Conservation (phyloP, 805 yeast species). For the Yarrowia sp. region DNA sequence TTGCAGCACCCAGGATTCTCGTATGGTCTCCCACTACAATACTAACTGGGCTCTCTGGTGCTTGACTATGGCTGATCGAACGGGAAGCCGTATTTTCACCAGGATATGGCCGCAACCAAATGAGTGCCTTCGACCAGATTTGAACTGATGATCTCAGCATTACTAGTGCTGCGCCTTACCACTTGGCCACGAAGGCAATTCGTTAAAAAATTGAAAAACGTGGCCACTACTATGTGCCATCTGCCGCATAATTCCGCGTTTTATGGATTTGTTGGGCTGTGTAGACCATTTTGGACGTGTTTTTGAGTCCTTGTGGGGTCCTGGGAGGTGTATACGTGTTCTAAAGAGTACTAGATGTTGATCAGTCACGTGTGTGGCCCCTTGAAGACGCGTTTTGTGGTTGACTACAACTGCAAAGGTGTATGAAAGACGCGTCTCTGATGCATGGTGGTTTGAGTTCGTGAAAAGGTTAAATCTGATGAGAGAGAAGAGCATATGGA, state of each 20-base stretch:
- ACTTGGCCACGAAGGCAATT: slow-evolving; percentile 23
- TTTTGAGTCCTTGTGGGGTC: too few relatives aligned
- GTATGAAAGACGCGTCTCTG: background rate
- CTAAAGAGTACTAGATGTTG: background rate
- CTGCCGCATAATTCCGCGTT: background rate
- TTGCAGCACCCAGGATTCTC: slow-evolving; percentile 21
- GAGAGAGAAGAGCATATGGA: background rate
- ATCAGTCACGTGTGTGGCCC: background rate
- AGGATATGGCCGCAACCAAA: slow-evolving; percentile 13
- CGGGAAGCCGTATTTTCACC: slow-evolving; percentile 21
- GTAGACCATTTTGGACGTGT: background rate
- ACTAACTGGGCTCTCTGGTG: slow-evolving; percentile 15
- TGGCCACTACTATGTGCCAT: background rate
- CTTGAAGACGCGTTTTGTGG: background rate
- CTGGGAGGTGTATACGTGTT: too few relatives aligned
- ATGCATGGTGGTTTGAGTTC: background rate
- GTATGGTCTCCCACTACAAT: slow-evolving; percentile 19
- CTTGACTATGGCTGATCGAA: slow-evolving; percentile 2
- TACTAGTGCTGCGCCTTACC: slow-evolving; percentile 24
- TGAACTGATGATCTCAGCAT: slow-evolving; percentile 23
- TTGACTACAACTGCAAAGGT: background rate
- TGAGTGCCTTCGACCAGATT: slow-evolving; percentile 23
- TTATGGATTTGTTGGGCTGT: background rate
- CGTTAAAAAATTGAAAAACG: background rate
- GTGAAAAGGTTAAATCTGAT: background rate